Evolutionary conservation across 371 early-diverging fungal species (phyloP).

Genomic region (Dichotomocladium elegans): DNA sequence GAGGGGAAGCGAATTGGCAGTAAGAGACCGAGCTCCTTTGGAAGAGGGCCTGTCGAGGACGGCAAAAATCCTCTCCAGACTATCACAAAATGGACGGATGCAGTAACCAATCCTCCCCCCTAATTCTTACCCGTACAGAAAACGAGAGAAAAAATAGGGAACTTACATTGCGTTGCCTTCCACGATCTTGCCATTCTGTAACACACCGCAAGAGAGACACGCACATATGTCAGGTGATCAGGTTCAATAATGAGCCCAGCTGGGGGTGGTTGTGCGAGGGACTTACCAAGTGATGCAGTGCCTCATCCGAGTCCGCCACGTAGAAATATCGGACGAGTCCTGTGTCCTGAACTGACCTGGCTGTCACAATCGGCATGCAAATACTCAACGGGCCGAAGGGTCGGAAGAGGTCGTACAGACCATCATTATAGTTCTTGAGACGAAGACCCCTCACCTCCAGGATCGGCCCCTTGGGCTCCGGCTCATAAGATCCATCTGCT

Average conservation of each 20-base stretch:
- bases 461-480: conserved; percentile 20
- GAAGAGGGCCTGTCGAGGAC: too few species aligned
- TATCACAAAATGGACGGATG: too few species aligned
- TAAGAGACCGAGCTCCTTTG: too few species aligned
- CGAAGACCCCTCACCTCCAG: conserved; percentile 30
- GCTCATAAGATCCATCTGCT: conserved; percentile 10
- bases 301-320: conserved; percentile 26
- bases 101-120: too few species aligned
- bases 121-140: neutral
- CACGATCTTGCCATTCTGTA: conserved; percentile 8
- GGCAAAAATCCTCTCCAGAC: too few species aligned
- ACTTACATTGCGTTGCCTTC: conserved; percentile 13
- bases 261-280: neutral
- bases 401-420: conserved; percentile 30
- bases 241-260: neutral
- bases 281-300: conserved; percentile 26
- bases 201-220: too few species aligned
- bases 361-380: conserved; percentile 26
- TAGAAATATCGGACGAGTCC: conserved; percentile 37
- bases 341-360: conserved; percentile 17
- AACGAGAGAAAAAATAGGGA: neutral
- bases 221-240: conserved; percentile 1
- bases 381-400: conserved; percentile 38
- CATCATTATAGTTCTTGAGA: conserved; percentile 18
- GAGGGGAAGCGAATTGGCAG: too few species aligned